Evolutionary conservation across 257 asterid genomes (phyloP).

Genomic region (Coffea eugenioides): DNA sequence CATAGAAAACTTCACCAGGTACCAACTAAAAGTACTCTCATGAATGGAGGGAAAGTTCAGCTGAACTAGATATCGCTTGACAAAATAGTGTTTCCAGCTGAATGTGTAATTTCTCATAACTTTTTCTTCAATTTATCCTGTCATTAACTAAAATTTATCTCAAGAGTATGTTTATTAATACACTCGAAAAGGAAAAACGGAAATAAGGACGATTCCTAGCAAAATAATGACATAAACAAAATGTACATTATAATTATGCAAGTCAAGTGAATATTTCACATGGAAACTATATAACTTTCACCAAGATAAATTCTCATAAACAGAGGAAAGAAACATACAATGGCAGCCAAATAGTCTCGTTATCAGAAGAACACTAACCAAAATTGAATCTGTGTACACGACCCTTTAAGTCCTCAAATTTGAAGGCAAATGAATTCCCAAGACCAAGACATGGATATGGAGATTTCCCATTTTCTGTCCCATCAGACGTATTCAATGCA

Average conservation of each 20-base stretch:
- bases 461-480: conserved; percentile 53
- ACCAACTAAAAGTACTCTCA: neutral
- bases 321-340: neutral
- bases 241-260: neutral
- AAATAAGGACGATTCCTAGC: neutral
- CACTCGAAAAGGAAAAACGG: neutral
- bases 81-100: neutral
- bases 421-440: conserved; percentile 73
- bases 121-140: neutral
- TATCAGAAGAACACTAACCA: conserved; percentile 48
- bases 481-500: conserved; percentile 58
- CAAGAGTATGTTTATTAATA: neutral
- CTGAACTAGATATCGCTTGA: neutral
- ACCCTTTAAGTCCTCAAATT: conserved; percentile 68
- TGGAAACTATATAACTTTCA: neutral
- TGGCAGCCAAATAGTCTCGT: neutral
- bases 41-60: neutral
- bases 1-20: neutral
- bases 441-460: conserved; percentile 74
- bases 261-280: neutral
- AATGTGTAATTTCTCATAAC: neutral
- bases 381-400: conserved; percentile 77
- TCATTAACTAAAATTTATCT: neutral
- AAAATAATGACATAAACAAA: neutral
- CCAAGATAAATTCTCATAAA: neutral